Evolutionary conservation across 345 rosid species (phyloP), one percentile per base, ranked within the genome.

Genomic region (Mallotus nudiflorus): DNA sequence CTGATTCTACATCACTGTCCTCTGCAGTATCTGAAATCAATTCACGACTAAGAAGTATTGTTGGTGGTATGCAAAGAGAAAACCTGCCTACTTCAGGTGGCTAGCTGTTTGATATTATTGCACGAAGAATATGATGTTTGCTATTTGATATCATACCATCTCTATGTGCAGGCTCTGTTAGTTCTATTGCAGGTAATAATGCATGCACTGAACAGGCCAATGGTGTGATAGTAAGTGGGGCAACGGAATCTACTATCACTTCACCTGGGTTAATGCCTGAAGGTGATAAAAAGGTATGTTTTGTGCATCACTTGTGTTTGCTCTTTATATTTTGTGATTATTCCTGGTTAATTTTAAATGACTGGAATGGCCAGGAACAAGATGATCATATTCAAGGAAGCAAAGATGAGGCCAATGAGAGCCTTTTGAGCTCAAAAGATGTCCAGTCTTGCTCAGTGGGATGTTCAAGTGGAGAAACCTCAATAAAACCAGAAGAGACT

Each of bases 51-150:
- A 82, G 93, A 73, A 80, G 76, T 64, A 28, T 82, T 18, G 81
- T 70, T 55, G 76, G 76, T 64, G 82, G 74, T 75, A 74, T 74
- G 69, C 88, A 77, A 69, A 90, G 87, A 77, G 83, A 81, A 72
- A 82, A 46, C 78, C 89, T 56, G 77, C 69, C 54, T 71, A 77
- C 78, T 39, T 67, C 89, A 44, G 93, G 98, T 90, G 76, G 67
- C 39, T 78, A 42, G 59, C 49, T 56, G 31, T 48, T 65, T 70
- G 15, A 5, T 31, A 4, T 15, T 11, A 39, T 18, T 35, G 35
- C 6, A 25, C 0, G 27, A 42, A 15, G 16, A 64, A 56, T 44
- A 12, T 8, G 10, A 29, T 56, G 22, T 9, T 39, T 50, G 5
- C 16, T 6, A 27, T 0, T 52, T 59, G 31, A 24, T 9, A 10